Evolutionary conservation across 225 moss, liverwort and hornwort species (phyloP).

Genomic region (Straminergon stramineum): DNA sequence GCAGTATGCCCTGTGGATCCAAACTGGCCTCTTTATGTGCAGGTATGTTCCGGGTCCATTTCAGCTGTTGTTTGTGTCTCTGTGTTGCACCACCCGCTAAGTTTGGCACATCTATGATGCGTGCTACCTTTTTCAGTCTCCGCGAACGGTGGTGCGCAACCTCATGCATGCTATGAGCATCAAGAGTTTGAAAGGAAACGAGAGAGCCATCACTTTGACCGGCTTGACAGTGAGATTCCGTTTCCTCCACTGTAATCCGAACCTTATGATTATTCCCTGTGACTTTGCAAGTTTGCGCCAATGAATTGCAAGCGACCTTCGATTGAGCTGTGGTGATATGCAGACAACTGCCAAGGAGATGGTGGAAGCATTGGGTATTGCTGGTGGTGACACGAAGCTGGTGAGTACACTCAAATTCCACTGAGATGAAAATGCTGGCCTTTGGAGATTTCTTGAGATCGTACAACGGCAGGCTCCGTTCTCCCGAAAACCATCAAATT

Average conservation of each 20-base stretch:
- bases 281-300: neutral
- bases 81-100: neutral
- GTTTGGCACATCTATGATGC: neutral
- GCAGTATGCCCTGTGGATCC: conserved; percentile 46
- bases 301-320: neutral
- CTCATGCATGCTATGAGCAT: conserved; percentile 43
- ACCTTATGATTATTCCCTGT: neutral
- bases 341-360: conserved; percentile 46
- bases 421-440: neutral
- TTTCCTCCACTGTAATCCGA: neutral
- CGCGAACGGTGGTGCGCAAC: conserved; percentile 35
- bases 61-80: neutral
- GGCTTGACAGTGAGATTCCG: conserved; percentile 27
- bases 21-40: conserved; percentile 33
- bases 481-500: neutral
- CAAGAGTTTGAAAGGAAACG: conserved; percentile 35
- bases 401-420: conserved; percentile 1
- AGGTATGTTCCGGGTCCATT: conserved; percentile 12
- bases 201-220: conserved; percentile 33
- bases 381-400: conserved; percentile 29
- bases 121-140: conserved; percentile 14
- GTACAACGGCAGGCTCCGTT: neutral
- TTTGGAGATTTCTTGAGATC: neutral
- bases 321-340: neutral
- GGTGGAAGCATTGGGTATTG: conserved; percentile 34